Evolutionary conservation across 2,329 filamentous ascomycete species (phyloP), one percentile per base, ranked within the genome.

Genomic region (Aureobasidium zeae): DNA sequence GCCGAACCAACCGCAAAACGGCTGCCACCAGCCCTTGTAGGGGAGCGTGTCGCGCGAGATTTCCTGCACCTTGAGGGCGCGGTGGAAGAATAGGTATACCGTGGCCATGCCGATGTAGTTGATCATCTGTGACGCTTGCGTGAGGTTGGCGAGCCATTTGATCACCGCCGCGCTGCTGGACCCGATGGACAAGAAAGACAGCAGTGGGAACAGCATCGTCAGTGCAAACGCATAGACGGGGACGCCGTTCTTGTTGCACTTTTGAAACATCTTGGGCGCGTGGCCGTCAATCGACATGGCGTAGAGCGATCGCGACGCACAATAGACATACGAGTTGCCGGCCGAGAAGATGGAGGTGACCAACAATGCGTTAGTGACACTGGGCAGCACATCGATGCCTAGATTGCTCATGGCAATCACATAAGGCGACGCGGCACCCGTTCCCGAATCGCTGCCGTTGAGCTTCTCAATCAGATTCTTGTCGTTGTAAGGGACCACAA

Each of bases 21-120:
- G 75, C 56, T 78, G 75, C 49, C 60, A 54, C 44, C 50, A 71
- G 10, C 73, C 77, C 26, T 58, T 67, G 62, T 81, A 81, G 0
- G 77, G 75, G 15, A 79, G 62, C 0, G 59, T 61, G 8, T 55
- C 62, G 46, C 78, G 74, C 57, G 73, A 67, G 34, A 75, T 33
- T 2, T 65, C 66, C 50, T 75, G 72, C 0, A 62, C 70, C 51
- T 69, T 64, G 53, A 63, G 64, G 5, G 75, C 75, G 31, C 67
- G 65, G 62, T 75, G 70, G 64, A 77, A 79, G 54, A 62, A 70
- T 47, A 77, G 64, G 58, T 76, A 79, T n/a, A 74, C 79, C 19
- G 72, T 57, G 37, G 63, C 64, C 63, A 78, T 77, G 57, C 74
- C 67, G 48, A 81, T 68, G 59, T 77, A 81, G 63, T 79, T 75